Evolutionary conservation across 2,329 filamentous ascomycete genomes (phyloP).

Genomic region (Rhytidhysteron rufulum): DNA sequence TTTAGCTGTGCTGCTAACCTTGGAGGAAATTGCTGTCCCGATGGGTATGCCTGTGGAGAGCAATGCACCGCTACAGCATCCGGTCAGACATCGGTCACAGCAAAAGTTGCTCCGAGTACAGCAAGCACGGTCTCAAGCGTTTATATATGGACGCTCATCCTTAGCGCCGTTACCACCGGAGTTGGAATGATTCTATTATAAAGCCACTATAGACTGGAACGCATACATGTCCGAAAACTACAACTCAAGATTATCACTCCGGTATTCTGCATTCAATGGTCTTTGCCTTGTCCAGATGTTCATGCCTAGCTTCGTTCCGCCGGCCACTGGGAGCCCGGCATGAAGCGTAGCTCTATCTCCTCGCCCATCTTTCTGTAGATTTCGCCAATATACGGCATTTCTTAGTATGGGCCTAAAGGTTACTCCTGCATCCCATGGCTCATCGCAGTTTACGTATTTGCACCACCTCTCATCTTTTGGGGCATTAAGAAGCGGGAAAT

Average conservation of each 20-base stretch:
- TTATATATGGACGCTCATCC: constrained; percentile 27
- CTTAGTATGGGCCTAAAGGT: constrained; percentile 54
- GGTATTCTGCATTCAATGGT: constrained; percentile 12
- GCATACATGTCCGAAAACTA: neutral
- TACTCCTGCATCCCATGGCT: constrained; percentile 40
- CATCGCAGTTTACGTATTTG: constrained; percentile 51
- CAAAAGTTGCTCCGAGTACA: constrained; percentile 37
- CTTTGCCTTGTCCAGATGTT: constrained; percentile 60
- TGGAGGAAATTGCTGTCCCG: constrained; percentile 80
- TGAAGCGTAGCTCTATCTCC: constrained; percentile 48
- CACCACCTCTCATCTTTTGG: constrained; percentile 49
- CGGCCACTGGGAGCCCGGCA: constrained; percentile 53
- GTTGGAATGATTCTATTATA: constrained; percentile 39
- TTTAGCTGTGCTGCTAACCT: constrained; percentile 62
- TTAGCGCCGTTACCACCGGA: constrained; percentile 26
- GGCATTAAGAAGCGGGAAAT: constrained; percentile 51
- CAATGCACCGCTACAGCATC: constrained; percentile 33
- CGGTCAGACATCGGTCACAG: constrained; percentile 20
- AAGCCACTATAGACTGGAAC: neutral
- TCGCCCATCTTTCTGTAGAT: constrained; percentile 51
- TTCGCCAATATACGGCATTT: constrained; percentile 59
- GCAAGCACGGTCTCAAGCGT: constrained; percentile 25
- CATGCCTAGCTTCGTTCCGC: constrained; percentile 54
- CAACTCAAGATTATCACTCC: constrained; percentile 10
- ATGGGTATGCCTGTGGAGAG: constrained; percentile 30